Base-by-base conservation (phyloP, 352 stramenopile species). In the Phytophthora pisi region DNA sequence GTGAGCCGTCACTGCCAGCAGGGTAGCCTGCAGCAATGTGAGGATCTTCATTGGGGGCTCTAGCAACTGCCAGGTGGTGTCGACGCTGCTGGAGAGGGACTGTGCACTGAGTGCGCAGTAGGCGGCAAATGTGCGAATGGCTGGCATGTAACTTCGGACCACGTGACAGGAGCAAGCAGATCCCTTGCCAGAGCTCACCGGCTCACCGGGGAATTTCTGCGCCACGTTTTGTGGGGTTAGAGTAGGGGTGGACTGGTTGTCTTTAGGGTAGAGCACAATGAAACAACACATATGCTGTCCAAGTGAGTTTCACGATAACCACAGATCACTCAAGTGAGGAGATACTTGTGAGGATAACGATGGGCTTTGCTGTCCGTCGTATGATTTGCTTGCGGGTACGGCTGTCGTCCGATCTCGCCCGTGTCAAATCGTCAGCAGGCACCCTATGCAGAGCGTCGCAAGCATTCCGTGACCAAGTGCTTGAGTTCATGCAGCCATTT, bases 31-130 rank as follows among this genome's bases (percentile, higher is more conserved):
- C 5, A 74, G 16, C 8, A 68, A 16, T 4, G 34, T n/a, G 30
- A 65, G 2, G 0, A 54, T 28, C 30, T 73, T 74, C 54, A 73
- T 73, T 9, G 7, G 8, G 56, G 45, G 9, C 18, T 53, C 9
- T 40, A 13, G 45, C 9, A 31, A 38, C 11, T 42, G 11, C 10
- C 36, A n/a, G 36, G 36, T 5, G 5, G 4, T 10, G 13, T 47
- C 45, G n/a, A 46, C 38, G 15, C 20, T n/a, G 18, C 13, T 30
- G n/a, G 26, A 23, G 16, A 7, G 11, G 2, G 11, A 10, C 54
- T 64, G 28, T 4, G n/a, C 62, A 69, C 46, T n/a, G 8, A n/a
- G 49, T 63, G 52, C 36, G 61, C 54, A 64, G 61, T 64, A 49
- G 36, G 46, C 24, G 46, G 31, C 61, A 64, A 49, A 42, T 42